These are phyloP conservation scores for Neostapfia colusana DNA, from an alignment of 176 grass and related monocot species.

Conservation along the genomic window DNA sequence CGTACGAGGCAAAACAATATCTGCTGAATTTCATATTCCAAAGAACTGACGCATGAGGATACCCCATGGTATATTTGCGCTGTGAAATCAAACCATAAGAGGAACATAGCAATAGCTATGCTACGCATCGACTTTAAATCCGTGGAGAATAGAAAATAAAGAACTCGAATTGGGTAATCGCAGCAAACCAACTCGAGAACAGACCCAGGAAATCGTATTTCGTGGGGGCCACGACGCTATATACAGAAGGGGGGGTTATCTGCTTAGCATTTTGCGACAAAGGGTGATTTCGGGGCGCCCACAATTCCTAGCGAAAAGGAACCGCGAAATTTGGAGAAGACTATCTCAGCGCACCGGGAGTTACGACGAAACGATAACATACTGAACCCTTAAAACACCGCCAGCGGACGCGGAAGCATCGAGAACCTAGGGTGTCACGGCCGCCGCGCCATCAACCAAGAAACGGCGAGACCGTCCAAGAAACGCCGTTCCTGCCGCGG, in stretches of 20 bases:
- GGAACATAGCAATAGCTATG: no score
- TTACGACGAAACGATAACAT: neutral
- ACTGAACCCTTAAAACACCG: neutral
- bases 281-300: neutral
- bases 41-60: neutral
- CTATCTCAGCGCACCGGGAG: neutral
- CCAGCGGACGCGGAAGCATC: neutral
- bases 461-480: neutral
- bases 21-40: neutral
- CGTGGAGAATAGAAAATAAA: no score
- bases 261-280: neutral
- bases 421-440: slow-evolving; percentile 7
- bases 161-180: no score
- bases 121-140: neutral
- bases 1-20: neutral
- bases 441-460: neutral
- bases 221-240: no score
- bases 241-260: neutral
- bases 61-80: neutral
- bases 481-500: slow-evolving; percentile 11
- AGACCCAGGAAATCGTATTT: no score
- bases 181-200: no score
- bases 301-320: neutral
- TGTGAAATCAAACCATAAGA: neutral
- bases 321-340: neutral